Evolutionary conservation across 2,329 filamentous ascomycete genomes (phyloP).

Genomic region (Fusarium marasasianum): DNA sequence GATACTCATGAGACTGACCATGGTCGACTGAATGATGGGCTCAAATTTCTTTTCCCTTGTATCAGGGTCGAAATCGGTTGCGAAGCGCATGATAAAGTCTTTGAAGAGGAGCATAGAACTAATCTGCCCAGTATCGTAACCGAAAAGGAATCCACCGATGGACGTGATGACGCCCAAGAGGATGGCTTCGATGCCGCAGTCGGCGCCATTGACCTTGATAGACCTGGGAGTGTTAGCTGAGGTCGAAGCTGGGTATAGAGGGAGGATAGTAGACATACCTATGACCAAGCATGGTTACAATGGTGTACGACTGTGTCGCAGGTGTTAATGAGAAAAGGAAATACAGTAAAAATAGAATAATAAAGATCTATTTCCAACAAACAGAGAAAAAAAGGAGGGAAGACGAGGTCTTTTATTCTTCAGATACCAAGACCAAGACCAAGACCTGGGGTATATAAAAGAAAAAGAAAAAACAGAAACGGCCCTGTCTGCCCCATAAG

Average conservation of each 20-base stretch:
- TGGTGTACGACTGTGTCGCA: slow-evolving; percentile 23
- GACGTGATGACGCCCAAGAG: slow-evolving; percentile 62
- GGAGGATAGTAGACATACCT: slow-evolving; percentile 16
- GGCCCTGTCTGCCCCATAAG: slow-evolving; percentile 10
- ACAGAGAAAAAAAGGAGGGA: slow-evolving; percentile 11
- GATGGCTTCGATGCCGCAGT: slow-evolving; percentile 53
- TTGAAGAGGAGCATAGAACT: slow-evolving; percentile 59
- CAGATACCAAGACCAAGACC: background rate
- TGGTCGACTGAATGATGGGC: slow-evolving; percentile 57
- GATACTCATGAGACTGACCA: slow-evolving; percentile 66
- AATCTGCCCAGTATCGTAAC: slow-evolving; percentile 71
- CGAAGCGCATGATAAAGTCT: slow-evolving; percentile 68
- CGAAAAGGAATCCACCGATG: slow-evolving; percentile 70
- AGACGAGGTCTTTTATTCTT: slow-evolving; percentile 34
- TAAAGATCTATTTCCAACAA: slow-evolving; percentile 14
- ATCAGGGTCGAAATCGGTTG: slow-evolving; percentile 49
- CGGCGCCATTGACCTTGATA: slow-evolving; percentile 54
- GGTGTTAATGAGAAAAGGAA: slow-evolving; percentile 4
- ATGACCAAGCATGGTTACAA: slow-evolving; percentile 36
- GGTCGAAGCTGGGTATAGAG: background rate
- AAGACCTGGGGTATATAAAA: slow-evolving; percentile 2
- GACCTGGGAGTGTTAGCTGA: slow-evolving; percentile 42
- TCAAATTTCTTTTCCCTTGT: slow-evolving; percentile 49
- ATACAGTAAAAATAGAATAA: slow-evolving; percentile 10
- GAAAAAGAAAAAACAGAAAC: background rate